phyloP scores from a whole-genome alignment of 495 filamentous ascomycete genomes.

The Lasiosphaeris hirsuta region DNA sequence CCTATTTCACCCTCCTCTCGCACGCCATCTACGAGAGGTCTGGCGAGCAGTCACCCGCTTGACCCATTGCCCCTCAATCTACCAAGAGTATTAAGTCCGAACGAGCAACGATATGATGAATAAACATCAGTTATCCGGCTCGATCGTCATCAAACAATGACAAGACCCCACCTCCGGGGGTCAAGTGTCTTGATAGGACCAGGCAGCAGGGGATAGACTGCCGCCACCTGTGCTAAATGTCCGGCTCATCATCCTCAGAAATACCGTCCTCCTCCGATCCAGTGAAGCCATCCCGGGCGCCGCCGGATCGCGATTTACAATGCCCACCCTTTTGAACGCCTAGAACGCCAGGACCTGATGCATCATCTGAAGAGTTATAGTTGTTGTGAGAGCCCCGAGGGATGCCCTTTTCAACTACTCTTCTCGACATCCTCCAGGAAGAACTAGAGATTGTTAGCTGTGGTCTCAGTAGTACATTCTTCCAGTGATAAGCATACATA shows the following conservation, averaged over 20 bases:
- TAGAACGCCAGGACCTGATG: conserved; percentile 42
- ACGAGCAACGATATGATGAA: neutral
- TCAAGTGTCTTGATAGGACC: conserved; percentile 40
- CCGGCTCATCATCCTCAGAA: conserved; percentile 44
- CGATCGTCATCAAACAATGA: neutral
- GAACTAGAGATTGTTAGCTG: conserved; percentile 71
- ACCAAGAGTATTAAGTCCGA: conserved; percentile 14
- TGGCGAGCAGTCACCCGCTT: conserved; percentile 42
- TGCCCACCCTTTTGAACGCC: conserved; percentile 39
- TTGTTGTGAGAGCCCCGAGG: conserved; percentile 37
- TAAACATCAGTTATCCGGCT: neutral
- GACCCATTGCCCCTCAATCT: conserved; percentile 49
- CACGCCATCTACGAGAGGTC: neutral
- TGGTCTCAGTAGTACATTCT: conserved; percentile 14
- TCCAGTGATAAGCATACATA: conserved; percentile 59
- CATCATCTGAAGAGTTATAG: conserved; percentile 29
- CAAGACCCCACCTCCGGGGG: neutral
- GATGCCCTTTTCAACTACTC: conserved; percentile 60
- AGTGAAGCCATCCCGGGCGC: conserved; percentile 30
- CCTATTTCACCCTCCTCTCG: neutral
- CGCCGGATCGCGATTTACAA: conserved; percentile 24
- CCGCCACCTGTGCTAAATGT: conserved; percentile 40
- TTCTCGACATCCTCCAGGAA: conserved; percentile 80
- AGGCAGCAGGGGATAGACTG: conserved; percentile 53
- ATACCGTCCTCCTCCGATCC: conserved; percentile 33